These are phyloP conservation scores for Collybiopsis luxurians DNA, from an alignment of 768 basidiomycete genomes.

Conservation along the genomic window DNA sequence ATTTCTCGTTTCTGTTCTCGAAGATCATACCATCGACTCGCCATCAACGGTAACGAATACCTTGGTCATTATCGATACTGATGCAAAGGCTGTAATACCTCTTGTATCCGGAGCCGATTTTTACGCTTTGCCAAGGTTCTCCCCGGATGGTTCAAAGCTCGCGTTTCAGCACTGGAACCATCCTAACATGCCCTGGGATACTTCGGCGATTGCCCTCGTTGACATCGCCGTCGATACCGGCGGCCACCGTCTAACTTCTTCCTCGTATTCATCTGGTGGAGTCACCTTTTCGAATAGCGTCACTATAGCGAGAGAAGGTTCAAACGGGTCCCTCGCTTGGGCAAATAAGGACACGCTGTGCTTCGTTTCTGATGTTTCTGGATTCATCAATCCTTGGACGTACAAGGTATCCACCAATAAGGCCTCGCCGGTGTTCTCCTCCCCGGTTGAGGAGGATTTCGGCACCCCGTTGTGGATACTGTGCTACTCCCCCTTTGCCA, in stretches of 20 bases:
- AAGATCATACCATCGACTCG: constrained; percentile 62
- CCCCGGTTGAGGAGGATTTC: constrained; percentile 21
- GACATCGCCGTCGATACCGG: constrained; percentile 22
- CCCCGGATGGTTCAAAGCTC: constrained; percentile 48
- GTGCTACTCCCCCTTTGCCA: constrained; percentile 16
- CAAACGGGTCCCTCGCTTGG: constrained; percentile 48
- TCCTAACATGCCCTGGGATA: constrained; percentile 69
- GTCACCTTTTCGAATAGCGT: constrained; percentile 22
- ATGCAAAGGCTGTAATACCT: constrained; percentile 37
- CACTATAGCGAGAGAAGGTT: constrained; percentile 36
- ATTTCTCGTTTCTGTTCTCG: constrained; percentile 59
- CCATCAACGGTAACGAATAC: constrained; percentile 54
- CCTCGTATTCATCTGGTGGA: not conserved
- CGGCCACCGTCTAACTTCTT: constrained; percentile 10
- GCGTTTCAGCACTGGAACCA: constrained; percentile 59
- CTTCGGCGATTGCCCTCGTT: constrained; percentile 40
- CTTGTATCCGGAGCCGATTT: constrained; percentile 65
- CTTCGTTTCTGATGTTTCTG: constrained; percentile 49
- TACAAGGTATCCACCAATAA: constrained; percentile 22
- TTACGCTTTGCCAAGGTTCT: constrained; percentile 56
- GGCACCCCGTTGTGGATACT: constrained; percentile 16
- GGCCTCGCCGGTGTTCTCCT: constrained; percentile 3
- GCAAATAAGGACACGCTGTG: constrained; percentile 37
- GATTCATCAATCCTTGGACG: constrained; percentile 52
- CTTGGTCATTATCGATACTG: constrained; percentile 54